These are phyloP conservation scores for Kodamaea derodonti DNA, from an alignment of 1,139 yeast species.

Conservation along the genomic window DNA sequence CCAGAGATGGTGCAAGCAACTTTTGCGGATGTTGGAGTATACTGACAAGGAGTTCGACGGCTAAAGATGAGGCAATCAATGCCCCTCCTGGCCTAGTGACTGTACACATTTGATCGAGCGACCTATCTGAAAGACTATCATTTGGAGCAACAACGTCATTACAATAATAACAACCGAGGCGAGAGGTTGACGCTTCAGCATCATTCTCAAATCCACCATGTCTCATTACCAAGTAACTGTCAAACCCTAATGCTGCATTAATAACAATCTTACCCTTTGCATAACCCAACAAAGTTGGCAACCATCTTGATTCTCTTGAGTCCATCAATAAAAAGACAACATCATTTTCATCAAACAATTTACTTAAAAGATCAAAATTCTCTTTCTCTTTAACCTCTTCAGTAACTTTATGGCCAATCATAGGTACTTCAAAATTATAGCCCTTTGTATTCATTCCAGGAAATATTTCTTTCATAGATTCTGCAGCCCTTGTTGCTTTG, in stretches of 20 bases:
- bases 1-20: slow-evolving; percentile 42
- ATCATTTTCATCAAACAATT: slow-evolving; percentile 67
- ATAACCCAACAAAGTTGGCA: slow-evolving; percentile 80
- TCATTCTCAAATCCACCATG: slow-evolving; percentile 54
- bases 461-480: slow-evolving; percentile 62
- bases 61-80: slow-evolving; percentile 77
- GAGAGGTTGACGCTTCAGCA: slow-evolving; percentile 14
- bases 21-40: slow-evolving; percentile 62
- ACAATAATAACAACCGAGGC: slow-evolving; percentile 91
- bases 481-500: slow-evolving; percentile 79
- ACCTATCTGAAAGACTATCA: slow-evolving; percentile 78
- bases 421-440: slow-evolving; percentile 70
- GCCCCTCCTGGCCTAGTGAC: slow-evolving; percentile 98
- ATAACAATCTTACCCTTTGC: slow-evolving; percentile 68
- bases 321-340: slow-evolving; percentile 80
- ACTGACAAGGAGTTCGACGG: slow-evolving; percentile 79
- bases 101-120: slow-evolving; percentile 97
- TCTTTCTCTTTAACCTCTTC: slow-evolving; percentile 45
- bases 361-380: slow-evolving; percentile 50
- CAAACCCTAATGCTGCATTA: slow-evolving; percentile 94
- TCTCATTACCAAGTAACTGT: slow-evolving; percentile 86
- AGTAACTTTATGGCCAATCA: slow-evolving; percentile 87
- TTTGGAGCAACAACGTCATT: slow-evolving; percentile 93
- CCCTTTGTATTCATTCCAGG: slow-evolving; percentile 75
- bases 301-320: slow-evolving; percentile 93